Evolutionary conservation across 179 eudicot species (phyloP).

Genomic region (Beta lomatogona): DNA sequence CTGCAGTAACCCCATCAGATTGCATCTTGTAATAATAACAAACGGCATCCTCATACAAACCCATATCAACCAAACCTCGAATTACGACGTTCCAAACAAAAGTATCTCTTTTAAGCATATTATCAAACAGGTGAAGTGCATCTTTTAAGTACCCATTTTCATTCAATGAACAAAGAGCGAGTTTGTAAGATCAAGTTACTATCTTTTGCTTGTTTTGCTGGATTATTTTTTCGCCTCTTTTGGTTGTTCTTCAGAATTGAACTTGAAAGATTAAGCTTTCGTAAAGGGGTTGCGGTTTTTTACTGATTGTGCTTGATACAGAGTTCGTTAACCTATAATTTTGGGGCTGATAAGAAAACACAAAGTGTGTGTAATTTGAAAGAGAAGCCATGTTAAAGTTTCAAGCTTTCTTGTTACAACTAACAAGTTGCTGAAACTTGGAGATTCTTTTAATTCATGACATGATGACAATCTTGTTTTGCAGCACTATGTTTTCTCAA

Average conservation of each 20-base stretch:
- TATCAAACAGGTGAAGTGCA: constrained; percentile 77
- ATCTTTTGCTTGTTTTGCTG: neutral
- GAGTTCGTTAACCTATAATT: neutral
- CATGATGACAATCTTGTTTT: too few relatives aligned
- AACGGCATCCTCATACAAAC: constrained; percentile 49
- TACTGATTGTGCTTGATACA: constrained; percentile 5
- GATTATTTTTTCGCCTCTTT: neutral
- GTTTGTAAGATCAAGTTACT: constrained; percentile 9
- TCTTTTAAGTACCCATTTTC: constrained; percentile 47
- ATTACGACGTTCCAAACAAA: constrained; percentile 70
- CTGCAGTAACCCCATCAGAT: constrained; percentile 46
- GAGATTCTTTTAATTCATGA: neutral
- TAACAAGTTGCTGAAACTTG: neutral
- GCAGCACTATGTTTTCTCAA: too few relatives aligned
- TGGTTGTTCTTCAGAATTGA: constrained; percentile 6
- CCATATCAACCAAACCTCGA: constrained; percentile 49
- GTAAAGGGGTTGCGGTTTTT: neutral
- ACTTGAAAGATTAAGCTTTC: constrained; percentile 9
- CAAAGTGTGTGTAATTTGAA: constrained; percentile 1
- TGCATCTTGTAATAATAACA: constrained; percentile 52
- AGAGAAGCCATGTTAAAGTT: constrained; percentile 18
- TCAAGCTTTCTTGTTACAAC: neutral
- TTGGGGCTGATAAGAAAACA: constrained; percentile 2
- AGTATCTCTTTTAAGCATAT: constrained; percentile 48
- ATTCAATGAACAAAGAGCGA: constrained; percentile 22